Evolutionary conservation across 441 rosid genomes (phyloP).

Genomic region (Gossypium davidsonii): DNA sequence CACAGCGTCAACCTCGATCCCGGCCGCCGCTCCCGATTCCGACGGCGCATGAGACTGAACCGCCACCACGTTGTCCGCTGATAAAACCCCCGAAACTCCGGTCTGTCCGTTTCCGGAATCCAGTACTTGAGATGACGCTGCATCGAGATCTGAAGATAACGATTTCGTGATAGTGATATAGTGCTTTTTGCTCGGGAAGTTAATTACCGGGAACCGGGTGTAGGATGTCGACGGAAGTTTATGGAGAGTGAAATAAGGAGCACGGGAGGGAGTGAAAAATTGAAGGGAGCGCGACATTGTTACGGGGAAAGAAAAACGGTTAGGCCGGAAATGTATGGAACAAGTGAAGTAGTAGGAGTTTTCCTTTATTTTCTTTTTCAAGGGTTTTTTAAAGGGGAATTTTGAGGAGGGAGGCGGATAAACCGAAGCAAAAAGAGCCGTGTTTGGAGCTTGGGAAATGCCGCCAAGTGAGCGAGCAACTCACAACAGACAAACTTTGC

Average conservation of each 20-base stretch:
- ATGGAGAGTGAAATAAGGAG: constrained; percentile 35
- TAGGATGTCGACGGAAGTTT: constrained; percentile 33
- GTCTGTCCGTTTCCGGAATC: constrained; percentile 44
- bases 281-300: constrained; percentile 68
- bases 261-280: constrained; percentile 38
- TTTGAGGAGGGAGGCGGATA: constrained; percentile 35
- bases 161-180: constrained; percentile 33
- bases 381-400: not conserved
- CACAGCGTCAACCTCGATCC: constrained; percentile 82
- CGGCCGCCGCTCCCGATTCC: constrained; percentile 33
- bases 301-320: constrained; percentile 3
- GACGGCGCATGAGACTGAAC: constrained; percentile 13
- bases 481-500: no score
- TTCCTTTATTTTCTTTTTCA: not conserved
- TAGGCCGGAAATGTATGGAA: not conserved
- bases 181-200: constrained; percentile 17
- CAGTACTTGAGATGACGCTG: constrained; percentile 35
- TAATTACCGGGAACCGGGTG: constrained; percentile 28
- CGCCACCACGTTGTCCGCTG: constrained; percentile 28
- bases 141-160: constrained; percentile 39
- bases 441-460: constrained; percentile 20
- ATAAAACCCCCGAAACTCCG: constrained; percentile 9
- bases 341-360: constrained; percentile 1
- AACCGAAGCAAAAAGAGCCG: constrained; percentile 21
- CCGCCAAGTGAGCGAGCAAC: constrained; percentile 20